Percentiles rank a stretch among this genome's conserved stretches.
phyloP scores from a whole-genome alignment of 2,329 filamentous ascomycete species.

The Cyphellophora attinorum region DNA sequence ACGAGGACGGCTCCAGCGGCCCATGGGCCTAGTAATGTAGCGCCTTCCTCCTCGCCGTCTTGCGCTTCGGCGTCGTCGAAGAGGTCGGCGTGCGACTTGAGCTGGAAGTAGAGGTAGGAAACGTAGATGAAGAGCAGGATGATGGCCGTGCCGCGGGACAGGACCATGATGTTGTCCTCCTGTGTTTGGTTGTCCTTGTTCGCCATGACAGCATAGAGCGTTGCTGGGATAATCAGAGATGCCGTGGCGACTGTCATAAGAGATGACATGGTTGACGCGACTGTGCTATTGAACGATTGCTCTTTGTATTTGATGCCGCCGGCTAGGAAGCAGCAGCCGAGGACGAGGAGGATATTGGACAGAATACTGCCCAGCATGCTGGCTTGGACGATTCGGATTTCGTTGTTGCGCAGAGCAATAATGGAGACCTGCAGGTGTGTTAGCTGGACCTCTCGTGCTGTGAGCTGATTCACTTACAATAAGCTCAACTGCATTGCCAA shows the following conservation, averaged over 20 bases:
- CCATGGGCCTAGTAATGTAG: conserved; percentile 50
- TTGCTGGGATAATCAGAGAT: conserved; percentile 69
- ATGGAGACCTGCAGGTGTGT: conserved; percentile 66
- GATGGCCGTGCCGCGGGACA: conserved; percentile 67
- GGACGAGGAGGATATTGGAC: conserved; percentile 82
- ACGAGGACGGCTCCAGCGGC: conserved; percentile 59
- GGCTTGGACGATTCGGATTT: conserved; percentile 87
- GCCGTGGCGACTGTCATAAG: conserved; percentile 68
- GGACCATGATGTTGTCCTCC: conserved; percentile 51
- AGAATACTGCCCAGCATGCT: conserved; percentile 95
- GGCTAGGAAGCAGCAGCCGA: conserved; percentile 71
- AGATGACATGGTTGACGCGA: conserved; percentile 48
- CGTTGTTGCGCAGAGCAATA: conserved; percentile 65
- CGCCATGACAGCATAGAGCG: conserved; percentile 58
- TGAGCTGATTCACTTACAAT: conserved; percentile 63
- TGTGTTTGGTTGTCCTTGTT: conserved; percentile 22
- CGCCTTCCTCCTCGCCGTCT: conserved; percentile 24
- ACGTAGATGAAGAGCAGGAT: conserved; percentile 67
- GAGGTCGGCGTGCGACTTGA: conserved; percentile 62
- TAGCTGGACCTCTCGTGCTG: conserved; percentile 63
- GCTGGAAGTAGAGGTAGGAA: conserved; percentile 69
- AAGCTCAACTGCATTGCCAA: conserved; percentile 57
- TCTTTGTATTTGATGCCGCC: conserved; percentile 63
- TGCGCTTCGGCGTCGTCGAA: conserved; percentile 47
- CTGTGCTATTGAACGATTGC: conserved; percentile 47